phyloP scores from a whole-genome alignment of 2,329 filamentous ascomycete species.

The Calonectria henricotiae region DNA sequence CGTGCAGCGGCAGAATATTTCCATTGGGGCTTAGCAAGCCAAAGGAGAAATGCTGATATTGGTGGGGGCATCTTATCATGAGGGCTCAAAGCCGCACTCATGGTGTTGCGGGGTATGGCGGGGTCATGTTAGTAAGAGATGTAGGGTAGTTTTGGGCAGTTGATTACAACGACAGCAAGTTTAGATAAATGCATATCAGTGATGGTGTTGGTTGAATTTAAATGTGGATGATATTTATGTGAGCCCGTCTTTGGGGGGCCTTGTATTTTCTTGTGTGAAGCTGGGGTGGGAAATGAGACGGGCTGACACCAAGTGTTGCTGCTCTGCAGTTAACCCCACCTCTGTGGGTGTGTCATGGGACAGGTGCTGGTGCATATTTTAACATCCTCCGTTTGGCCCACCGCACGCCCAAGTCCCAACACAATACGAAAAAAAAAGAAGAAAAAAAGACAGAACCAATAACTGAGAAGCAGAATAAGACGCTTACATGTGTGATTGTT shows the following conservation, averaged over 20 bases:
- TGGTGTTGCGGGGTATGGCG: constrained; percentile 39
- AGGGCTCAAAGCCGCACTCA: constrained; percentile 23
- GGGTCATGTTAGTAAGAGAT: constrained; percentile 25
- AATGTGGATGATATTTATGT: no score
- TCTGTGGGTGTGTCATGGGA: not conserved
- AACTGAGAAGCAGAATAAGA: no score
- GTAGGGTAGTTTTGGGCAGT: constrained; percentile 22
- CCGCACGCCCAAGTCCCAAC: not conserved
- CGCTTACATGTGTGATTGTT: no score
- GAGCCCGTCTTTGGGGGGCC: no score
- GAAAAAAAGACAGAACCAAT: not conserved
- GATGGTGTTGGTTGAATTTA: not conserved
- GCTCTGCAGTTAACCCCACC: not conserved
- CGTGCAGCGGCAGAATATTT: not conserved
- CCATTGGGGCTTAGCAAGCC: constrained; percentile 14
- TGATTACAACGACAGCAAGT: not conserved
- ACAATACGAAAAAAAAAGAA: not conserved
- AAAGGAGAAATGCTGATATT: constrained; percentile 9
- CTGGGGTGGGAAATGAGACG: not conserved
- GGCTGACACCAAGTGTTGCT: not conserved
- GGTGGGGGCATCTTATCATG: constrained; percentile 1
- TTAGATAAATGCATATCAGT: not conserved
- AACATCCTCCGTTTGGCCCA: not conserved
- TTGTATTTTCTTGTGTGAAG: not conserved
- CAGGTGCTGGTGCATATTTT: not conserved